Percentiles rank a stretch among this genome's conserved stretches.
These are phyloP conservation scores for Helianthus tuberosus DNA, from an alignment of 129 eudicot genomes.

Conservation along the genomic window DNA sequence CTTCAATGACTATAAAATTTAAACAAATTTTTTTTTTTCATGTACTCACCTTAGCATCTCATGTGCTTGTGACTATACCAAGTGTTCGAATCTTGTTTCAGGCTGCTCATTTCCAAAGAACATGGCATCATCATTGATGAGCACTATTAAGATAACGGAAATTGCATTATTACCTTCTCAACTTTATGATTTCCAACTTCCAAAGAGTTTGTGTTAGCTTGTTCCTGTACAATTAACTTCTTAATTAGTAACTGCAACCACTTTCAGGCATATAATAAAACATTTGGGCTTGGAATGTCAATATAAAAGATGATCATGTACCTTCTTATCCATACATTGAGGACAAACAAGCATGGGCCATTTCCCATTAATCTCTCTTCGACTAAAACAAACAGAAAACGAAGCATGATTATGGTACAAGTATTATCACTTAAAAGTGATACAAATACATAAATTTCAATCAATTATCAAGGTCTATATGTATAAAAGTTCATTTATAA, in stretches of 20 bases:
- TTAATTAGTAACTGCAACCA: constrained; percentile 25
- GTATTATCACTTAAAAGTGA: constrained; percentile 5
- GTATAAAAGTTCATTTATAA: background rate
- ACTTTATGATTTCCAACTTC: constrained; percentile 36
- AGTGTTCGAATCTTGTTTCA: too few species aligned
- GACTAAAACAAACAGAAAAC: constrained; percentile 37
- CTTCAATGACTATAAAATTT: too few species aligned
- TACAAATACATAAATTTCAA: background rate
- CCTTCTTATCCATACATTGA: constrained; percentile 45
- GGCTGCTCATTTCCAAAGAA: background rate
- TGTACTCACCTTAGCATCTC: too few species aligned
- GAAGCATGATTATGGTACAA: constrained; percentile 16
- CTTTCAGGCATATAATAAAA: constrained; percentile 18
- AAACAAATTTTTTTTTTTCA: too few species aligned
- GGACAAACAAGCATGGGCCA: constrained; percentile 52
- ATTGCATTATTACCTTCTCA: constrained; percentile 52
- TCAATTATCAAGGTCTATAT: background rate
- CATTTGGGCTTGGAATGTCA: background rate
- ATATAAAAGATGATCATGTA: constrained; percentile 7
- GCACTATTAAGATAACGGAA: constrained; percentile 22
- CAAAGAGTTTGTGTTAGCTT: constrained; percentile 35
- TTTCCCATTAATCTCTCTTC: constrained; percentile 27
- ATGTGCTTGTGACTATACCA: too few species aligned
- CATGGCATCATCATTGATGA: constrained; percentile 30
- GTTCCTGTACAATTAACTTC: constrained; percentile 43